Evolutionary conservation across 192 early-diverging fungal genomes (phyloP), one percentile per base, ranked within the genome.

Genomic region (Podila verticillata): DNA sequence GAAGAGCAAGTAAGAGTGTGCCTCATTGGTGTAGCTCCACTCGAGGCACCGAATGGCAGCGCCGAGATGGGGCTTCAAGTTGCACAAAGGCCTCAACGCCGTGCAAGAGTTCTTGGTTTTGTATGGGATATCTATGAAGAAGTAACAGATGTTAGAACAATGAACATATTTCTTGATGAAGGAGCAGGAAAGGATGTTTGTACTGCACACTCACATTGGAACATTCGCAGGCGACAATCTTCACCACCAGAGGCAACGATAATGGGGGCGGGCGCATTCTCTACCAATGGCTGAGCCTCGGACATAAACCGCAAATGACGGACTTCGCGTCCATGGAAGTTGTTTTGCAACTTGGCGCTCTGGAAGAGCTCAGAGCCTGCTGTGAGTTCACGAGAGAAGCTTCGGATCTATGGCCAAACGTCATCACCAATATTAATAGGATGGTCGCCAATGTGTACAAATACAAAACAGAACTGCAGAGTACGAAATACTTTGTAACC

Each of bases 311-410:
- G 62, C 29, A 91, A 65, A 0, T 86, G 86, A 15, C 92, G 82
- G 19, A 88, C 88, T 57, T 94, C 93, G 19, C 86, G 75, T 20
- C 91, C 91, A 70, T 93, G 88, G 62, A 84, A 89, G 61, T 86
- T 85, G 36, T 86, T 83, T 70, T 89, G 84, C 60, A 92, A 57
- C 30, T 88, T 90, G 28, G 84, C 88, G n/a, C 90, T 87, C 26
- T 83, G 35, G 79, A 91, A 91, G 4, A 73, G 63, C 60, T 84
- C 75, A 48, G 72, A 73, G 20, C 66, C 77, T 58, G 74, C 62
- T 7, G 74, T 68, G 63, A 78, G 77, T 49, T 86, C 73, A 54
- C 85, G 70, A 54, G 79, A 74, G 59, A 85, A 87, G 22, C 85
- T 68, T 54, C 82, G 82, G 26, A 91, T 19, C 83, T 83, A 58